Base-by-base conservation (phyloP, 305 asterid species). In the Rubia peregrina region DNA sequence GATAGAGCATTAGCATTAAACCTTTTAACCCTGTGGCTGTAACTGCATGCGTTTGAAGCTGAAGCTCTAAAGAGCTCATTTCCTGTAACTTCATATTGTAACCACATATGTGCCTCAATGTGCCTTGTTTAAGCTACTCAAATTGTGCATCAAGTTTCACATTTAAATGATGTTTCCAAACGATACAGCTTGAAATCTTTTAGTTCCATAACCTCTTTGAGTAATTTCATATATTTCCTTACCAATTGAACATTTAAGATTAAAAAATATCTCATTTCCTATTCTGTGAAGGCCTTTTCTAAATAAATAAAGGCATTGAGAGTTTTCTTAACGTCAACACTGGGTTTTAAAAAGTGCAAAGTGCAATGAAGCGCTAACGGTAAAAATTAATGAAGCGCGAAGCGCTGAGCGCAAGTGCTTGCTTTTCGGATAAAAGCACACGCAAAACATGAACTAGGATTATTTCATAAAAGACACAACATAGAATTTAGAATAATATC, bases 61-160 rank as follows among this genome's bases (percentile, higher is more conserved):
- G 21, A 36, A 57, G 67, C 68, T 65, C 48, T 30, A 65, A 38
- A 21, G 59, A 51, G 56, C 67, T 55, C 53, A 42, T 14, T 65
- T 42, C 26, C 56, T 12, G 44, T 66, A 36, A 24, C 67, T 53
- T 46, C 26, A 51, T 38, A 17, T 1, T n/a, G 64, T 1, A 26
- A 40, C 36, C 38, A 22, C 24, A 9, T 12, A 22, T 46, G 11
- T 8, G n/a, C 44, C 42, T 30, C 10, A 65, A 49, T 17, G 30
- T 53, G 26, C 11, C 17, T 40, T 11, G 13, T n/a, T 53, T 42
- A 64, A 41, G n/a, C 48, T 1, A n/a, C 24, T 64, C 33, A 73
- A 22, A 38, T n/a, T 62, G 38, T 6, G 9, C 24, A 42, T 55
- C 36, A 55, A 12, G 19, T 65, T 48, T 14, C 36, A 17, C 30